A percentile compares a stretch with the other conserved stretches of the same genome.
phyloP scores from a whole-genome alignment of 2,329 filamentous ascomycete species.

The Calonectria pseudoturangicola region DNA sequence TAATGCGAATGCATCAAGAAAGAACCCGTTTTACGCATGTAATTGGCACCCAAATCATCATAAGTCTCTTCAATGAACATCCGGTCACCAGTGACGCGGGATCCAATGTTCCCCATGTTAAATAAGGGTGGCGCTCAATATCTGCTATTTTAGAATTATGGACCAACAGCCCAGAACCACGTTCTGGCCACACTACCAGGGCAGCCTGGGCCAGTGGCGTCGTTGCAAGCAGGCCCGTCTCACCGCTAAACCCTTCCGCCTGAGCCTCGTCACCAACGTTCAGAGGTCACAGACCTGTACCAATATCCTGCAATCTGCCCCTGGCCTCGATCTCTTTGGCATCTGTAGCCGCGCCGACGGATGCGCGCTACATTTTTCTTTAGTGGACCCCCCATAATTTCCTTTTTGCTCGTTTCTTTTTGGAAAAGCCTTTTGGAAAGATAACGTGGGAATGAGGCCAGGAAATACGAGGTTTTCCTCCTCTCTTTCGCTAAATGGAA shows the following conservation, averaged over 20 bases:
- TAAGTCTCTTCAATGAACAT: too few species aligned
- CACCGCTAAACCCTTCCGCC: neutral
- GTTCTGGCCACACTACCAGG: neutral
- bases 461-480: too few species aligned
- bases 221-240: neutral
- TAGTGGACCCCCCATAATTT: neutral
- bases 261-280: neutral
- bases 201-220: conserved; percentile 5
- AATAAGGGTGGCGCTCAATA: too few species aligned
- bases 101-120: too few species aligned
- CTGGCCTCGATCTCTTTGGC: neutral
- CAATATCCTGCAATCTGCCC: conserved; percentile 13
- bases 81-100: too few species aligned
- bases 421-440: neutral
- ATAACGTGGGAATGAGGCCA: neutral
- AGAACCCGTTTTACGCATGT: too few species aligned
- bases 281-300: neutral
- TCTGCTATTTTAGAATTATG: neutral
- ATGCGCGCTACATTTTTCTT: neutral
- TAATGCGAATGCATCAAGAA: too few species aligned
- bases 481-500: too few species aligned
- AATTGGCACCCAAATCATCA: too few species aligned
- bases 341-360: neutral
- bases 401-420: too few species aligned
- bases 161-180: conserved; percentile 1